Evolutionary conservation across 805 yeast genomes (phyloP).

Genomic region (Pachysolen tannophilus): DNA sequence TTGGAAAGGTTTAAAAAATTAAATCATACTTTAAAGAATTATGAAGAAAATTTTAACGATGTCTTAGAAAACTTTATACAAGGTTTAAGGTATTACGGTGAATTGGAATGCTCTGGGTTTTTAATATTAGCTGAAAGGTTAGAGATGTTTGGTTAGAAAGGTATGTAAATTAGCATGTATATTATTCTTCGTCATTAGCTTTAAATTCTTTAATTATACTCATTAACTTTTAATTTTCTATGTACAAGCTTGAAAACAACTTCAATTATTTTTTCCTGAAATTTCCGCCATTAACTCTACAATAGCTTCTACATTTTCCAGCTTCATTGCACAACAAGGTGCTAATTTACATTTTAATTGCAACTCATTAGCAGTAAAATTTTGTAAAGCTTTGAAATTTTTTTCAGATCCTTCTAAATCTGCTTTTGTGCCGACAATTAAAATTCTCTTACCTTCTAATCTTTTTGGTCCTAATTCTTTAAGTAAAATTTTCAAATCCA

Average conservation of each 20-base stretch:
- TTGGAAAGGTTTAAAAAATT: slow-evolving; percentile 31
- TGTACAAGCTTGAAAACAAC: background rate
- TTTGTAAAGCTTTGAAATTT: slow-evolving; percentile 37
- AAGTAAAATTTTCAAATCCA: slow-evolving; percentile 54
- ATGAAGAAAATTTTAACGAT: slow-evolving; percentile 35
- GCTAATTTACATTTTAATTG: slow-evolving; percentile 55
- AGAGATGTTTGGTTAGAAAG: slow-evolving; percentile 15
- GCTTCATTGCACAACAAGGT: slow-evolving; percentile 77
- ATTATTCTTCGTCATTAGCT: background rate
- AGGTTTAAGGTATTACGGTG: slow-evolving; percentile 40
- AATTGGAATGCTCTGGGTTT: slow-evolving; percentile 38
- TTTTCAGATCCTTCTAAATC: slow-evolving; percentile 54
- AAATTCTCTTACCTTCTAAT: slow-evolving; percentile 48
- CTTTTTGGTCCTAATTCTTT: slow-evolving; percentile 66
- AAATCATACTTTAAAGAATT: slow-evolving; percentile 30
- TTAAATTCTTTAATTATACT: background rate
- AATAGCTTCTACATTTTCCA: slow-evolving; percentile 65
- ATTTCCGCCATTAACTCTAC: slow-evolving; percentile 65
- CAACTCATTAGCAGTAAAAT: slow-evolving; percentile 27
- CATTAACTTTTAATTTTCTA: background rate
- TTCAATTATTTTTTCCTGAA: slow-evolving; percentile 21
- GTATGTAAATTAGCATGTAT: slow-evolving; percentile 2
- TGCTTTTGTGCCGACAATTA: slow-evolving; percentile 92
- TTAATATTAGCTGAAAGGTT: slow-evolving; percentile 34
- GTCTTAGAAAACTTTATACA: slow-evolving; percentile 36